A percentile compares a stretch with the other conserved stretches of the same genome.
Evolutionary conservation across 108 stramenopile genomes (phyloP).

Genomic region (Fistulifera pelliculosa): DNA sequence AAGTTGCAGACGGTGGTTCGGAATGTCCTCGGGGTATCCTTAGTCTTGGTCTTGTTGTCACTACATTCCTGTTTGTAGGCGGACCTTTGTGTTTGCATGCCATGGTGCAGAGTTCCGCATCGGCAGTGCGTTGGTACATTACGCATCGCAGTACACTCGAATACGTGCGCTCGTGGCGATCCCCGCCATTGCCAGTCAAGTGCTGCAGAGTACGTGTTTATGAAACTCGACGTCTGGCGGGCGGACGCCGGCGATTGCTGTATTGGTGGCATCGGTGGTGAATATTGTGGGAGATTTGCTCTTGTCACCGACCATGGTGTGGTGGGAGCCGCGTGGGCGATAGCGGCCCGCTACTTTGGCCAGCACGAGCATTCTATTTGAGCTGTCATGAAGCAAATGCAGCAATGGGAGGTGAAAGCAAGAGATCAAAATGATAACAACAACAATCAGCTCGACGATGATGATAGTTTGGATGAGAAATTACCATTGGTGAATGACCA

Average conservation of each 20-base stretch:
- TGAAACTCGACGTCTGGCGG: conserved; percentile 64
- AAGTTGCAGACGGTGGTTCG: conserved; percentile 35
- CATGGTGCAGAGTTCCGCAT: conserved; percentile 40
- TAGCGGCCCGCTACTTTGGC: conserved; percentile 46
- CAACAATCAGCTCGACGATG: not conserved
- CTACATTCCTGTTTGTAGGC: conserved; percentile 23
- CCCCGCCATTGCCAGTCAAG: conserved; percentile 54
- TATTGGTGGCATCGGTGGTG: conserved; percentile 47
- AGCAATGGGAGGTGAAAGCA: conserved; percentile 34
- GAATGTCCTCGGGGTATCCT: conserved; percentile 62
- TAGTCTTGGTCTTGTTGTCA: conserved; percentile 37
- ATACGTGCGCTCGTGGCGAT: conserved; percentile 65
- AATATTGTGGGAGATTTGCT: conserved; percentile 73
- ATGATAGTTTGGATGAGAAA: not conserved
- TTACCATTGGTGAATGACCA: not conserved
- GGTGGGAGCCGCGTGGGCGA: conserved; percentile 65
- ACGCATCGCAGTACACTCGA: conserved; percentile 51
- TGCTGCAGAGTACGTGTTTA: conserved; percentile 70
- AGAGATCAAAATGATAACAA: not conserved
- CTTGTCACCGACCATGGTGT: conserved; percentile 44
- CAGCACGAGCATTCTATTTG: conserved; percentile 39
- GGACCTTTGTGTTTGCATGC: conserved; percentile 35
- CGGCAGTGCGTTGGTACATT: conserved; percentile 31
- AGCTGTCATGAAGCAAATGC: conserved; percentile 32
- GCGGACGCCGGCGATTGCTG: conserved; percentile 72